phyloP scores from a whole-genome alignment of 768 basidiomycete genomes.

The Phlebiopsis flavidoalba region DNA sequence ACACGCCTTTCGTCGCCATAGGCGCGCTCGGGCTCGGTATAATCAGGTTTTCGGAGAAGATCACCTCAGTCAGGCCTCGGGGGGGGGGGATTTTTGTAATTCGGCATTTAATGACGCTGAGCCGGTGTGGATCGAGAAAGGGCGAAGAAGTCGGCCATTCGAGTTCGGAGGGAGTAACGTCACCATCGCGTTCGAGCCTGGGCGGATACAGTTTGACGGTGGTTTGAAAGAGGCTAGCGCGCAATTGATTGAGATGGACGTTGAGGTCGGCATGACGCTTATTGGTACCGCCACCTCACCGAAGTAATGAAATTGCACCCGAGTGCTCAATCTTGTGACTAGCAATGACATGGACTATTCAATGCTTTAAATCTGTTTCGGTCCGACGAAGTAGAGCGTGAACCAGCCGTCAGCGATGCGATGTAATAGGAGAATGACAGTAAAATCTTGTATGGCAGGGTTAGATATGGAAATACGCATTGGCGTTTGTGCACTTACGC shows the following conservation, averaged over 20 bases:
- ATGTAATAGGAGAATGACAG: too few relatives aligned
- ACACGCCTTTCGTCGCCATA: conserved; percentile 4
- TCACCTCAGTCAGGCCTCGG: neutral
- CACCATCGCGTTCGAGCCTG: conserved; percentile 4
- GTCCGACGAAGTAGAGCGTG: too few relatives aligned
- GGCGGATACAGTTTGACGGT: conserved; percentile 1
- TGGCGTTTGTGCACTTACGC: too few relatives aligned
- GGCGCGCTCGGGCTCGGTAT: conserved; percentile 5
- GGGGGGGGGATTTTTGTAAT: too few relatives aligned
- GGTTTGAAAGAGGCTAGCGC: conserved; percentile 4
- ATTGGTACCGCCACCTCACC: neutral
- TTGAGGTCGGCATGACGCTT: conserved; percentile 3
- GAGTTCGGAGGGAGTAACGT: conserved; percentile 8
- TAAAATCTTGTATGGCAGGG: too few relatives aligned
- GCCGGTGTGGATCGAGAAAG: conserved; percentile 2
- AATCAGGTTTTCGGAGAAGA: conserved; percentile 1
- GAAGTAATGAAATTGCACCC: neutral
- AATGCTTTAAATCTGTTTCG: too few relatives aligned
- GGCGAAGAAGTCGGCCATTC: conserved; percentile 8
- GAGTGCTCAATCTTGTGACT: too few relatives aligned
- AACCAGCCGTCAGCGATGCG: too few relatives aligned
- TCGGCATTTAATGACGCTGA: neutral
- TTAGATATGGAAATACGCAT: too few relatives aligned
- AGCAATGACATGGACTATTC: too few relatives aligned
- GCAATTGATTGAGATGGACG: conserved; percentile 7